Percentiles rank a stretch among this genome's conserved stretches.
These are phyloP conservation scores for Aspergillus transmontanensis DNA, from an alignment of 2,329 filamentous ascomycete species.

Conservation along the genomic window DNA sequence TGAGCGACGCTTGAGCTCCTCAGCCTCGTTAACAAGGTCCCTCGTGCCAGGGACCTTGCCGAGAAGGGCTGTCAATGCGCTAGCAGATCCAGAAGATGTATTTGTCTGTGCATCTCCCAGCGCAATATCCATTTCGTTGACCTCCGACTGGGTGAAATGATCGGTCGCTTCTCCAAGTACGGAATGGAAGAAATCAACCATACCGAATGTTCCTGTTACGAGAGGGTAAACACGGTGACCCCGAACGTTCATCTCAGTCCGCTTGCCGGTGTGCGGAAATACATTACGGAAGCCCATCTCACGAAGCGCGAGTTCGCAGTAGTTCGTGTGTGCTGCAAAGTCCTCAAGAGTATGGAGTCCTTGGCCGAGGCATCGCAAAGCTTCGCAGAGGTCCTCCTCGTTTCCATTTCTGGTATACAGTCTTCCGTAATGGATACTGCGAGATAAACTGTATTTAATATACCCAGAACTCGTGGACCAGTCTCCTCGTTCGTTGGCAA, in stretches of 20 bases:
- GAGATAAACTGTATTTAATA: slow-evolving; percentile 71
- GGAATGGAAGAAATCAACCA: slow-evolving; percentile 81
- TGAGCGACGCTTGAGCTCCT: slow-evolving; percentile 62
- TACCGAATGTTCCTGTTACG: slow-evolving; percentile 73
- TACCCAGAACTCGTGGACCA: slow-evolving; percentile 93
- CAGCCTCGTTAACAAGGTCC: slow-evolving; percentile 68
- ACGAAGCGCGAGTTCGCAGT: slow-evolving; percentile 74
- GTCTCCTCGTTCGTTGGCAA: slow-evolving; percentile 81
- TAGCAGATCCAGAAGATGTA: slow-evolving; percentile 46
- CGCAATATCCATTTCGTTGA: slow-evolving; percentile 76
- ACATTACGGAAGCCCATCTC: slow-evolving; percentile 71
- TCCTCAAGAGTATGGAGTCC: slow-evolving; percentile 80
- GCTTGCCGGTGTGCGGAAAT: slow-evolving; percentile 72
- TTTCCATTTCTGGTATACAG: slow-evolving; percentile 69
- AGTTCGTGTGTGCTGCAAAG: slow-evolving; percentile 78
- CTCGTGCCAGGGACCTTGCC: slow-evolving; percentile 74
- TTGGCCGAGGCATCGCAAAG: slow-evolving; percentile 74
- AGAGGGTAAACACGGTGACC: slow-evolving; percentile 73
- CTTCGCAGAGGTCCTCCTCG: slow-evolving; percentile 79
- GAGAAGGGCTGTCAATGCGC: slow-evolving; percentile 72
- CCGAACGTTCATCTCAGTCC: slow-evolving; percentile 65
- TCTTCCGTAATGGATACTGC: slow-evolving; percentile 76
- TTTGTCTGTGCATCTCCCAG: slow-evolving; percentile 67
- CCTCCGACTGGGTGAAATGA: slow-evolving; percentile 81
- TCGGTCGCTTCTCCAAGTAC: slow-evolving; percentile 76